A percentile compares a stretch with the other conserved stretches of the same genome.
Evolutionary conservation across 2,329 filamentous ascomycete species (phyloP).

Genomic region (Chaetomium sp.): DNA sequence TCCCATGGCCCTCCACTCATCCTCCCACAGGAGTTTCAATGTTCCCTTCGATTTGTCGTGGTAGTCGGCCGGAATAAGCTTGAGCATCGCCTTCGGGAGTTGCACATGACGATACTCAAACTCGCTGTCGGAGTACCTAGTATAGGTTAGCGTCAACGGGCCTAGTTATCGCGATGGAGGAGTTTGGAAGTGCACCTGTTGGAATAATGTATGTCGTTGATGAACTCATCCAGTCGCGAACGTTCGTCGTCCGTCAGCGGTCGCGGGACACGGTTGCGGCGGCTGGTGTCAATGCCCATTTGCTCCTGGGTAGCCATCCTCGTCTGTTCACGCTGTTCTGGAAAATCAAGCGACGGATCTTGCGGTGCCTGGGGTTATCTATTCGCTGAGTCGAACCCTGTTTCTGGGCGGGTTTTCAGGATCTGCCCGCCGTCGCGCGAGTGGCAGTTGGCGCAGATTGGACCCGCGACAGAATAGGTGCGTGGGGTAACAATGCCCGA

Average conservation of each 20-base stretch:
- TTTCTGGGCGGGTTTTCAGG: no score
- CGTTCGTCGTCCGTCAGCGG: conserved; percentile 75
- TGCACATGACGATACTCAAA: conserved; percentile 98
- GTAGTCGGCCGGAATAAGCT: conserved; percentile 80
- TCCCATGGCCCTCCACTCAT: conserved; percentile 93
- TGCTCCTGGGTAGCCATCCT: conserved; percentile 26
- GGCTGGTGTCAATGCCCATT: conserved; percentile 69
- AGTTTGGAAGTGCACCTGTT: conserved; percentile 55
- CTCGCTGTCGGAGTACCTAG: conserved; percentile 84
- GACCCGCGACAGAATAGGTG: no score
- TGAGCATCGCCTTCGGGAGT: conserved; percentile 96
- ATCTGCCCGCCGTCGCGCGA: no score
- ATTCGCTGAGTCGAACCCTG: neutral
- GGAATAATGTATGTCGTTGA: conserved; percentile 94
- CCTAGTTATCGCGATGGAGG: conserved; percentile 7
- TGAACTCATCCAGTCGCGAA: conserved; percentile 79
- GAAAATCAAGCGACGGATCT: neutral
- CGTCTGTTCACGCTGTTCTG: neutral
- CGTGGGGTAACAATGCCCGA: no score
- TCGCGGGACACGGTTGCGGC: conserved; percentile 82
- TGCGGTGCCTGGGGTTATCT: neutral
- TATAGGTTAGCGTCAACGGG: conserved; percentile 6
- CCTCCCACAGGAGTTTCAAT: conserved; percentile 93
- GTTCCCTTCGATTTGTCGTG: conserved; percentile 67
- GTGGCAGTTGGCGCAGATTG: neutral